Evolutionary conservation across 495 filamentous ascomycete species (phyloP).

Genomic region (Penicillium steckii): DNA sequence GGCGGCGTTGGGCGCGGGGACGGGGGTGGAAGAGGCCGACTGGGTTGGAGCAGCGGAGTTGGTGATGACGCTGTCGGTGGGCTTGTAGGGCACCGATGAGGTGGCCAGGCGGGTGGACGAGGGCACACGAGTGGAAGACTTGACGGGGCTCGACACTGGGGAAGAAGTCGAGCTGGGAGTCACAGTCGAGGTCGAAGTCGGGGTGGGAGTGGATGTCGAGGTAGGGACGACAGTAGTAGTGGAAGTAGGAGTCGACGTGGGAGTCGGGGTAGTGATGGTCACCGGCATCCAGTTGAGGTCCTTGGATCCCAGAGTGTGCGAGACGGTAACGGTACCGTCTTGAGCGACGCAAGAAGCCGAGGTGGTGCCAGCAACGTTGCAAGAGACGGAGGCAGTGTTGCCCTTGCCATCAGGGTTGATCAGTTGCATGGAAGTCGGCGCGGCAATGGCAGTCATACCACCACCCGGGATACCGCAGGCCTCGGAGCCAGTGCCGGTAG

Average conservation of each 20-base stretch:
- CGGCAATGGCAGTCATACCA: conserved; percentile 27
- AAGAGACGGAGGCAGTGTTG: conserved; percentile 28
- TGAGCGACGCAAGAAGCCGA: conserved; percentile 28
- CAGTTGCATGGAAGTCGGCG: conserved; percentile 21
- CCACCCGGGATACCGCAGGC: conserved; percentile 23
- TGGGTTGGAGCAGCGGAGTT: conserved; percentile 10
- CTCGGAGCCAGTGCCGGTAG: conserved; percentile 14
- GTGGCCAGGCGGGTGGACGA: conserved; percentile 19
- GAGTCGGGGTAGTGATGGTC: conserved; percentile 27
- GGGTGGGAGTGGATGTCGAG: conserved; percentile 14
- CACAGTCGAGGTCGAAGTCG: conserved; percentile 6
- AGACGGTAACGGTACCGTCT: conserved; percentile 23
- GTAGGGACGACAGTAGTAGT: conserved; percentile 8
- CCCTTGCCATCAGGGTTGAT: conserved; percentile 11
- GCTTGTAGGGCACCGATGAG: conserved; percentile 11
- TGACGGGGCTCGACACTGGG: conserved; percentile 16
- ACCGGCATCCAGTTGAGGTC: conserved; percentile 29
- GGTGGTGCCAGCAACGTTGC: conserved; percentile 32
- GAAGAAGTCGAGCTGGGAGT: conserved; percentile 7
- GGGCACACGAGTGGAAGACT: conserved; percentile 15
- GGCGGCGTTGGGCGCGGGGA: conserved; percentile 20
- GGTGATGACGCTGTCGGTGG: conserved; percentile 8
- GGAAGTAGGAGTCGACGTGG: conserved; percentile 22
- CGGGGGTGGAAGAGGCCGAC: conserved; percentile 9
- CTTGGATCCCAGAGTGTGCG: conserved; percentile 16